Evolutionary conservation across 805 yeast species (phyloP), one percentile per base, ranked within the genome.

Genomic region (Starmerella potacharoeniae): DNA sequence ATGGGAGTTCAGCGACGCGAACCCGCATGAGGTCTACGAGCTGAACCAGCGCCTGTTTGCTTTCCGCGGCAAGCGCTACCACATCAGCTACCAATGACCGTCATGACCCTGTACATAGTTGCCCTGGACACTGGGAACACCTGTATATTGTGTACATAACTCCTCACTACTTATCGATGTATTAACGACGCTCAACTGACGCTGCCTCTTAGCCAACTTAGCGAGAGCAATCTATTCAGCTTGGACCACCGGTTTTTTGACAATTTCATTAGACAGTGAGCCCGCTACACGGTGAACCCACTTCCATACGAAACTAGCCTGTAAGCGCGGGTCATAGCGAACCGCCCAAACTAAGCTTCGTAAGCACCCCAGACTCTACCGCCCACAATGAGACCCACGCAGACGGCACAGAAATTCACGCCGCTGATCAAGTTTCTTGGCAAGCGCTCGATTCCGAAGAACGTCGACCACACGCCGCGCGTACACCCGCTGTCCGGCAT

Each of bases 1-100:
- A 71, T 86, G 96, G 86, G 97, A 93, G 63, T 77, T 93, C 65
- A 93, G 90, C 64, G 97, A 91, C 68, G 71, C 81, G 59, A 81
- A 88, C 68, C 97, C 97, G 28, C 91, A 90, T 35, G 97, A 91
- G 68, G 86, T 88, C 14, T 91, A 84, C 75, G 95, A 86, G 73
- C 85, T 86, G 67, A 93, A 93, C 74, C 89, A 86, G 75, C 81
- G 82, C 66, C 71, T 93, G 54, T 90, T 88, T 70, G 98, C 91
- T 10, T 79, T 90, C 70, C 82, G 98, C 73, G 97, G 98, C 62
- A 93, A 91, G 77, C 80, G 98, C 68, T 93, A 93, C 72, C 97
- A 90, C 65, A 95, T 62, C 33, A 60, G 55, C 53, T 53, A 34
- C 49, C 49, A 34, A 14, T 46, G 40, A 34, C 14, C 29, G 5